Percentiles rank a stretch among this genome's conserved stretches.
These are phyloP conservation scores for Sugiyamaella marilandica DNA, from an alignment of 805 yeast genomes.

Conservation along the genomic window DNA sequence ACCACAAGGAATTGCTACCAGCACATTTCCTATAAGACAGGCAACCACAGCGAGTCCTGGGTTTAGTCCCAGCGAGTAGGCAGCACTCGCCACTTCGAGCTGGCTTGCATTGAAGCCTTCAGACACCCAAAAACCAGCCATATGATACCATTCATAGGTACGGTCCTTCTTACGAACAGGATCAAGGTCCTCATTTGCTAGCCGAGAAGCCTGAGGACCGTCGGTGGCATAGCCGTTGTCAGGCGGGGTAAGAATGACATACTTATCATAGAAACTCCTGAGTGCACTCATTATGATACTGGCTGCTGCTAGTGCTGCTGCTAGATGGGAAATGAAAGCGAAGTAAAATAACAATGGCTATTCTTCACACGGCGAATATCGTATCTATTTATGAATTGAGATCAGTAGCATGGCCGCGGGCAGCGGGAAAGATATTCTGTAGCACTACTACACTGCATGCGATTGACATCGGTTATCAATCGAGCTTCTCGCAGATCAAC, in stretches of 20 bases:
- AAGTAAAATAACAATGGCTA: too few relatives aligned
- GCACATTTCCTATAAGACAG: constrained; percentile 6
- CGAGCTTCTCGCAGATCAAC: not conserved
- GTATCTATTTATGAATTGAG: too few relatives aligned
- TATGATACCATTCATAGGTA: constrained; percentile 18
- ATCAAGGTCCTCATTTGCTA: constrained; percentile 13
- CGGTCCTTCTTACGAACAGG: constrained; percentile 15
- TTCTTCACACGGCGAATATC: too few relatives aligned
- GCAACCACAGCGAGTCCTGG: constrained; percentile 10
- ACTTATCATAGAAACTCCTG: not conserved
- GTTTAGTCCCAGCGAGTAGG: constrained; percentile 15
- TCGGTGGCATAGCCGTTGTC: constrained; percentile 3
- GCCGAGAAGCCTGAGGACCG: not conserved
- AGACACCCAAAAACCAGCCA: constrained; percentile 16
- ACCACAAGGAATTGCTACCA: constrained; percentile 8
- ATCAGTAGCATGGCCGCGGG: too few relatives aligned
- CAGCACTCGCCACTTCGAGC: constrained; percentile 16
- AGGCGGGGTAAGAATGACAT: not conserved
- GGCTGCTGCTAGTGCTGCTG: too few relatives aligned
- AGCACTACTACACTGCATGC: too few relatives aligned
- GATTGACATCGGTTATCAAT: not conserved
- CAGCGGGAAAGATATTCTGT: too few relatives aligned
- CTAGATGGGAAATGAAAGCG: too few relatives aligned
- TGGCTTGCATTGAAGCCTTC: constrained; percentile 14
- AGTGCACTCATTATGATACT: not conserved